Base-by-base conservation (phyloP, 257 asterid species). In the Salvia splendens region DNA sequence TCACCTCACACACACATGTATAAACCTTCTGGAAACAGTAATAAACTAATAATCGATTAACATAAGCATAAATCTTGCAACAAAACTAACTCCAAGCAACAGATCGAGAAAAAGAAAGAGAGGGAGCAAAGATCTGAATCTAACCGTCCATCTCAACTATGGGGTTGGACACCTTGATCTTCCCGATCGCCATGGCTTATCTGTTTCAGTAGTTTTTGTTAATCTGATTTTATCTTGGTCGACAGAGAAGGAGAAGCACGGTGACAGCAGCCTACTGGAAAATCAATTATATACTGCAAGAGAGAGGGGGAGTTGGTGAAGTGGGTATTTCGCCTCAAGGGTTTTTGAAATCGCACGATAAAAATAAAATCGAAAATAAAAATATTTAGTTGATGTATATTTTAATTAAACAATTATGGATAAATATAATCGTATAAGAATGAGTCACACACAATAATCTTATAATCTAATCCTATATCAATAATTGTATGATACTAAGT, bases 111-210 rank as follows among this genome's bases (percentile, higher is more conserved):
- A 40, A 8, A 51, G 17, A 47, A 16, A 6, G 20, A 6, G 6
- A 57, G 12, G 8, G 60, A 54, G 57, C 32, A 61, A 79, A 64
- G 80, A 83, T 84, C 95, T 82, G 82, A 88, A 82, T 81, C 97
- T 87, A 45, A 89, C 98, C 98, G 68, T 93, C 98, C 97, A 93
- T 93, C 84, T 93, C 98, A 14, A 93, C 98, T 83, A 93, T 86
- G 89, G 97, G 97, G 74, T 85, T 93, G 81, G 83, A 85, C 75
- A 93, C 97, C 85, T 88, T 87, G 88, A 89, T 93, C 97, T 89
- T 93, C 12, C 88, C 85, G 75, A 80, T 77, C 9, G 84, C 94
- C 98, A 93, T 92, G 3, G 14, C 59, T 68, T 0, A 46, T 33
- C 65, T 33, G 2, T 50, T 17, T 0, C 17, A 6, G 30, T 24